A percentile compares a stretch with the other conserved stretches of the same genome.
These are phyloP conservation scores for Colletotrichum chlorophyti DNA, from an alignment of 2,329 filamentous ascomycete genomes.

Conservation along the genomic window DNA sequence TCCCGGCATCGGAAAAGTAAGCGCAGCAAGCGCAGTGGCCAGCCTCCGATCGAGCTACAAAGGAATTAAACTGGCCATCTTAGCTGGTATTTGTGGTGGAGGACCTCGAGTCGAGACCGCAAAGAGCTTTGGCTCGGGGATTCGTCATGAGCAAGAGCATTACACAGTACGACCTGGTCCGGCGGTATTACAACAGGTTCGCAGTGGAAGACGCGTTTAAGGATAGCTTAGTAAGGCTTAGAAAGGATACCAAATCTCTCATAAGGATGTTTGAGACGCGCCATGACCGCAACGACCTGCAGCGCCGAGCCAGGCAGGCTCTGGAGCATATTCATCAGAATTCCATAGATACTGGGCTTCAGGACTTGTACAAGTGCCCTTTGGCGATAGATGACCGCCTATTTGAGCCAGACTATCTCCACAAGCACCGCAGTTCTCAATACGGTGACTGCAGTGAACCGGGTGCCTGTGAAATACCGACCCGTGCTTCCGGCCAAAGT, in stretches of 20 bases:
- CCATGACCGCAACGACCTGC: conserved; percentile 25
- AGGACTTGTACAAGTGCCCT: conserved; percentile 35
- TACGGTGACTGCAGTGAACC: not conserved
- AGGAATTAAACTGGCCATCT: conserved; percentile 39
- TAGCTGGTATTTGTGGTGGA: conserved; percentile 50
- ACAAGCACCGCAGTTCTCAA: conserved; percentile 37
- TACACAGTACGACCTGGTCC: conserved; percentile 37
- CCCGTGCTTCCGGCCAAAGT: too few relatives aligned
- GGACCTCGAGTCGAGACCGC: conserved; percentile 31
- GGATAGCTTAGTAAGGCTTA: conserved; percentile 36
- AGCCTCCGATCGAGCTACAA: conserved; percentile 41
- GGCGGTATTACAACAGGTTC: conserved; percentile 34
- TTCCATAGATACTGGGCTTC: not conserved
- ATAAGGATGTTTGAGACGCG: conserved; percentile 23
- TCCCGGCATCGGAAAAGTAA: conserved; percentile 36
- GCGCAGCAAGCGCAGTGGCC: conserved; percentile 33
- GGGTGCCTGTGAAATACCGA: conserved; percentile 31
- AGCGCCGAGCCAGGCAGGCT: not conserved
- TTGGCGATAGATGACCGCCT: conserved; percentile 37
- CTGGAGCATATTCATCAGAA: not conserved
- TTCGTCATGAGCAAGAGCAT: conserved; percentile 39
- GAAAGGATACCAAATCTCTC: conserved; percentile 36
- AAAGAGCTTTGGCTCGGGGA: conserved; percentile 39
- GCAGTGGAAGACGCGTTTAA: conserved; percentile 33
- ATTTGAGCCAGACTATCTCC: conserved; percentile 38